phyloP scores from a whole-genome alignment of 305 asterid species.

The Fraxinus xanthoxyloides region DNA sequence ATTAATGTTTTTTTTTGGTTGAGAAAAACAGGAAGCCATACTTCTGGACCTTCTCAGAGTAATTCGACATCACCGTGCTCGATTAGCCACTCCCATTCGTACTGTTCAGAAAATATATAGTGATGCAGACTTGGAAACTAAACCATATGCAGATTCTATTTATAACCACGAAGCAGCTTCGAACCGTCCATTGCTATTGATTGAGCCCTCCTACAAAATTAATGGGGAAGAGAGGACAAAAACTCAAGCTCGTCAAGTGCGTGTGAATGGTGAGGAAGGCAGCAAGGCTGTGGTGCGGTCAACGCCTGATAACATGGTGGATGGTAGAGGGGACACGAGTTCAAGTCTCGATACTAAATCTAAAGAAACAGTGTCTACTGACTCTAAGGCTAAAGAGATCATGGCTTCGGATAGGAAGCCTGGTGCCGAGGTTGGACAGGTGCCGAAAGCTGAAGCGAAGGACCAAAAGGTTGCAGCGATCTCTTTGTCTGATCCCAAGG shows the following conservation, averaged over 20 bases:
- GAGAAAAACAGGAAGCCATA: slow-evolving; percentile 65
- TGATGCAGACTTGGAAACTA: slow-evolving; percentile 68
- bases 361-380: slow-evolving; percentile 22
- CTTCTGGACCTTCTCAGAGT: slow-evolving; percentile 87
- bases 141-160: slow-evolving; percentile 56
- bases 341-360: slow-evolving; percentile 28
- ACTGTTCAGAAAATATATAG: slow-evolving; percentile 69
- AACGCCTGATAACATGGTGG: slow-evolving; percentile 38
- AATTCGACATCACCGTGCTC: slow-evolving; percentile 85
- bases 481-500: slow-evolving; percentile 43
- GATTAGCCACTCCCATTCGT: slow-evolving; percentile 96
- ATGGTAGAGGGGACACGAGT: slow-evolving; percentile 40
- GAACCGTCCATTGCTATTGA: slow-evolving; percentile 48
- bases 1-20: background rate
- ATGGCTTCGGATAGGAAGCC: slow-evolving; percentile 25
- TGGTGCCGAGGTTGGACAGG: slow-evolving; percentile 47
- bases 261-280: slow-evolving; percentile 46
- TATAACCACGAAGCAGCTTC: slow-evolving; percentile 47
- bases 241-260: slow-evolving; percentile 45
- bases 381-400: slow-evolving; percentile 27
- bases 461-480: slow-evolving; percentile 34
- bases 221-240: slow-evolving; percentile 68
- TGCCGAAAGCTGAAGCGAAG: slow-evolving; percentile 35
- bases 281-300: slow-evolving; percentile 46
- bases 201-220: slow-evolving; percentile 74